Conservation (phyloP, 2,329 filamentous ascomycete species). For the Hypoxylon sp. region DNA sequence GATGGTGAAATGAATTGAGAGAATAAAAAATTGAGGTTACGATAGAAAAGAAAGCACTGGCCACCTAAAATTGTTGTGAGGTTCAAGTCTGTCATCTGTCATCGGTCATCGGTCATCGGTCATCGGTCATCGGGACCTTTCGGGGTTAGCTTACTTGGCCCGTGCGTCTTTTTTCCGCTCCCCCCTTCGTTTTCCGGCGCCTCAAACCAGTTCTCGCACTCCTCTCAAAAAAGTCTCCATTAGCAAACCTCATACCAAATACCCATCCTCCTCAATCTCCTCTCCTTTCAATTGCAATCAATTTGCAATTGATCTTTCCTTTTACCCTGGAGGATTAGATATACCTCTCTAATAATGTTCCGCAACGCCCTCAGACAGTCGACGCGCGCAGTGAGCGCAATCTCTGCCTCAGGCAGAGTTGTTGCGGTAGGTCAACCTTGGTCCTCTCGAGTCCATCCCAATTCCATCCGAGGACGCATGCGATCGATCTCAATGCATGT, state of each 20-base stretch:
- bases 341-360: constrained; percentile 85
- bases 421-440: constrained; percentile 84
- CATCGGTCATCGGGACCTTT: constrained; percentile 32
- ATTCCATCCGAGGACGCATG: constrained; percentile 63
- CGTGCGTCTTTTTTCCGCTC: constrained; percentile 37
- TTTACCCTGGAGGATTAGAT: constrained; percentile 64
- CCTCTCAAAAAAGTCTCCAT: constrained; percentile 52
- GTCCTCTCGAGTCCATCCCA: constrained; percentile 57
- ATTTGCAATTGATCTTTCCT: constrained; percentile 74
- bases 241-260: constrained; percentile 47
- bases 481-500: constrained; percentile 57
- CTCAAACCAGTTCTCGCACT: constrained; percentile 42
- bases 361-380: constrained; percentile 98
- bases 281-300: constrained; percentile 74
- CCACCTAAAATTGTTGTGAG: constrained; percentile 12
- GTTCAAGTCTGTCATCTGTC: neutral
- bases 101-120: too few species aligned
- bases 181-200: constrained; percentile 32
- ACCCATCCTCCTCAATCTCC: constrained; percentile 68
- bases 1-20: constrained; percentile 3
- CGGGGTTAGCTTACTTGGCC: constrained; percentile 32
- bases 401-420: constrained; percentile 92
- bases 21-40: neutral
- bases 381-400: constrained; percentile 92
- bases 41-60: constrained; percentile 20